phyloP scores from a whole-genome alignment of 768 basidiomycete genomes.

The Mrakia gelida region DNA sequence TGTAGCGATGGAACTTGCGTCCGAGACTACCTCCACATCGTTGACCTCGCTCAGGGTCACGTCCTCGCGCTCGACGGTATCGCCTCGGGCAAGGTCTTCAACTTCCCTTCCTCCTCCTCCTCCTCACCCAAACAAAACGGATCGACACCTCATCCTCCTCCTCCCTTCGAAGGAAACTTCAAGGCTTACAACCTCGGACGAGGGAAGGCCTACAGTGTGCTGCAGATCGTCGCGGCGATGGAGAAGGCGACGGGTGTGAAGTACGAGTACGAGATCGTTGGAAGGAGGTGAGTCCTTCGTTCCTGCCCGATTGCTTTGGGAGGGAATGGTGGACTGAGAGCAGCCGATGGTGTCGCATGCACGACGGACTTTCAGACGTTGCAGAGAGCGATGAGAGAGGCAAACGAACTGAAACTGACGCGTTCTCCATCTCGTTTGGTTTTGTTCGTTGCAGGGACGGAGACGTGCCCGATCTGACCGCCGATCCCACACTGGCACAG shows the following conservation, averaged over 20 bases:
- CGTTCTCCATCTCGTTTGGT: background rate
- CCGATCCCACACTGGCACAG: conserved; percentile 84
- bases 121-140: background rate
- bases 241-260: conserved; percentile 79
- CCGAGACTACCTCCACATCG: conserved; percentile 53
- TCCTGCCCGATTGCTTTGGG: too few relatives aligned
- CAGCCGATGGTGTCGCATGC: too few relatives aligned
- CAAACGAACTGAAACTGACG: background rate
- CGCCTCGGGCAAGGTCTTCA: conserved; percentile 34
- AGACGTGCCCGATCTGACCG: conserved; percentile 94
- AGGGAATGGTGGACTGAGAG: too few relatives aligned
- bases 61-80: conserved; percentile 84
- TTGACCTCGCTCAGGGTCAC: conserved; percentile 93
- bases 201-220: conserved; percentile 84
- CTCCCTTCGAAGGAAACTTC: conserved; percentile 51
- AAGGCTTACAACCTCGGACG: conserved; percentile 97
- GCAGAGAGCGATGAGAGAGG: too few relatives aligned
- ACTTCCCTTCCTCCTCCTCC: background rate
- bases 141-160: background rate
- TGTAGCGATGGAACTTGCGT: conserved; percentile 31
- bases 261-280: conserved; percentile 84
- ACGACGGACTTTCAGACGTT: too few relatives aligned
- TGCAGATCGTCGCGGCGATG: conserved; percentile 95
- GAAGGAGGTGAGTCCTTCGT: conserved; percentile 63
- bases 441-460: conserved; percentile 58